These are phyloP conservation scores for Trichoderma virens DNA, from an alignment of 495 filamentous ascomycete species.

Conservation along the genomic window DNA sequence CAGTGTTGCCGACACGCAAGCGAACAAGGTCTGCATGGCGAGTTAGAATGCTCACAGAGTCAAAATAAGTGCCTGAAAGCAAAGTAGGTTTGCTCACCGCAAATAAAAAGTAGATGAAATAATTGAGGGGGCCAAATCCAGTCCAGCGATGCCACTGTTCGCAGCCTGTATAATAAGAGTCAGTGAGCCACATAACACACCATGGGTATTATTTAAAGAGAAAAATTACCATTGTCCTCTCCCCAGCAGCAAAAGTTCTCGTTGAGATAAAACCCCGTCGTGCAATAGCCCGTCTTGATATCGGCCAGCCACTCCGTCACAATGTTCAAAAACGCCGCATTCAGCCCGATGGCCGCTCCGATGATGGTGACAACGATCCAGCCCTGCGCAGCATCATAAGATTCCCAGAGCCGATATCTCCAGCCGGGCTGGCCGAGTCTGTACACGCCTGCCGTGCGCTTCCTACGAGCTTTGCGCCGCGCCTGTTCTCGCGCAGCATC, in stretches of 20 bases:
- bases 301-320: constrained; percentile 96
- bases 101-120: constrained; percentile 81
- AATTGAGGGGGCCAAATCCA: constrained; percentile 67
- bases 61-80: background rate
- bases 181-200: constrained; percentile 14
- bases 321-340: constrained; percentile 91
- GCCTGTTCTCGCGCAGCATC: constrained; percentile 89
- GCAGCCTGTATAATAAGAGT: constrained; percentile 50
- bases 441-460: constrained; percentile 68
- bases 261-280: constrained; percentile 93
- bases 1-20: constrained; percentile 70
- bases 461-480: constrained; percentile 65
- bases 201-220: background rate
- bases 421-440: constrained; percentile 67
- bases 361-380: constrained; percentile 98
- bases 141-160: constrained; percentile 89
- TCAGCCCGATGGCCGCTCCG: constrained; percentile 84
- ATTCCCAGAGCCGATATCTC: constrained; percentile 74
- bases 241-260: constrained; percentile 99
- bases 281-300: constrained; percentile 90
- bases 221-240: constrained; percentile 63
- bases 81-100: constrained; percentile 52
- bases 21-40: constrained; percentile 62
- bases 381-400: constrained; percentile 93
- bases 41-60: constrained; percentile 13